These are phyloP conservation scores for Cladophialophora bantiana DNA, from an alignment of 2,329 filamentous ascomycete genomes.

Conservation along the genomic window DNA sequence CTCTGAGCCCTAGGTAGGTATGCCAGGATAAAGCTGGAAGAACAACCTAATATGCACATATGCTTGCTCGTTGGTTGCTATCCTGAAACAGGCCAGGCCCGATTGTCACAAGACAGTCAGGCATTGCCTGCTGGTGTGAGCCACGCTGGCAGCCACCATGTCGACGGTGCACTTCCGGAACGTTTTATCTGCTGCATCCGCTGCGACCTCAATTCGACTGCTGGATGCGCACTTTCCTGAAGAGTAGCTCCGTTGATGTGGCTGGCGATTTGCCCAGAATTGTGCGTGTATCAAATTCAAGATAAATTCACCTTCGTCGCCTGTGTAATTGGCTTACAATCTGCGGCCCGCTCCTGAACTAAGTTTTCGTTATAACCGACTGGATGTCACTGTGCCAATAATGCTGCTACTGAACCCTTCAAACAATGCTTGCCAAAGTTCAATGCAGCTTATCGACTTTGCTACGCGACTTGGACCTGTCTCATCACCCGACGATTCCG, in stretches of 20 bases:
- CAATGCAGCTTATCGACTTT: neutral
- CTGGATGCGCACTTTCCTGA: neutral
- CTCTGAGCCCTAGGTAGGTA: neutral
- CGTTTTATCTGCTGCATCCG: constrained; percentile 17
- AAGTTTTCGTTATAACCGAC: neutral
- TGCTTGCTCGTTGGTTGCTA: constrained; percentile 5
- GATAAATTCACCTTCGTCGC: constrained; percentile 1
- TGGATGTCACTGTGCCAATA: neutral
- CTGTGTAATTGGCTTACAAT: constrained; percentile 7
- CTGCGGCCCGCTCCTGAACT: constrained; percentile 12
- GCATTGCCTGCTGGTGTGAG: neutral
- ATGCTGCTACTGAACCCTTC: neutral
- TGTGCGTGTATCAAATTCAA: neutral
- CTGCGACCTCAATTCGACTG: constrained; percentile 10
- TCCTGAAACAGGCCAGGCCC: constrained; percentile 17
- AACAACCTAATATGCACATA: neutral
- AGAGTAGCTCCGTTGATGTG: neutral
- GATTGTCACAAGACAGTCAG: constrained; percentile 12
- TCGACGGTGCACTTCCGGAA: constrained; percentile 10
- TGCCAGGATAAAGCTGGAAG: constrained; percentile 7
- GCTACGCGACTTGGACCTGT: neutral
- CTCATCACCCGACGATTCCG: neutral
- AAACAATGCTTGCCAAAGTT: neutral
- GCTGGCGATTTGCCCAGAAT: neutral
- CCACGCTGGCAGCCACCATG: constrained; percentile 9